Evolutionary conservation across 1,284 basidiomycete species (phyloP), one percentile per base, ranked within the genome.

Genomic region (Kalmanozyma brasiliensis): DNA sequence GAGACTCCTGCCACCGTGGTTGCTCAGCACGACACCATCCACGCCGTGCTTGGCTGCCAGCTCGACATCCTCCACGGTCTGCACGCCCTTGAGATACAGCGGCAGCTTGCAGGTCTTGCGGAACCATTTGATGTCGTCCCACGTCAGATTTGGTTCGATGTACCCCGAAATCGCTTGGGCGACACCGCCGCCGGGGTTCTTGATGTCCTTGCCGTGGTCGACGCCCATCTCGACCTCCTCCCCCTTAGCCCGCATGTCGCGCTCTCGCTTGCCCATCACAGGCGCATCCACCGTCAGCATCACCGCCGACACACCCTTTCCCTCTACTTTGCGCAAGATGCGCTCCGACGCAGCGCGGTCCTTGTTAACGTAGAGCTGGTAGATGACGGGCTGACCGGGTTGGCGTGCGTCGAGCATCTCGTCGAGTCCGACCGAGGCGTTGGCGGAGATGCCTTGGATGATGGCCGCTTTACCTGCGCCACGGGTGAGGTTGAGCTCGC

Each of bases 211-310:
- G 33, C 60, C 46, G 41, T 70, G 60, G 44, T 66, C 63, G 34
- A 51, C 41, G 22, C 82, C 83, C 20, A 78, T 82, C 32, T 83
- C 82, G 34, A 80, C 78, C 20, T 77, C 73, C 24, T 83, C 80
- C 14, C 81, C 81, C 58, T 84, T 83, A 22, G 77, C 62, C 8
- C 86, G 77, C 76, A 85, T 81, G 74, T 96, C 93, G 41, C 88
- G 83, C 83, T 96, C 94, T 35, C 93, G 86, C 78, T 94, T 93
- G 13, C 93, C 91, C 8, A 91, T 87, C 8, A 92, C 88, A 5
- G 92, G 86, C 8, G 93, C 92, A 83, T 96, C 94, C 3, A 94
- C 93, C 0, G 94, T 96, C 40, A 96, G 84, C 82, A 93, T 92
- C 51, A 97, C 91, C 1, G 92, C 93, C 59, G 83, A 80, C 82